A percentile compares a stretch with the other conserved stretches of the same genome.
phyloP scores from a whole-genome alignment of 2,329 filamentous ascomycete genomes.

The Phyllosticta ampelicida region DNA sequence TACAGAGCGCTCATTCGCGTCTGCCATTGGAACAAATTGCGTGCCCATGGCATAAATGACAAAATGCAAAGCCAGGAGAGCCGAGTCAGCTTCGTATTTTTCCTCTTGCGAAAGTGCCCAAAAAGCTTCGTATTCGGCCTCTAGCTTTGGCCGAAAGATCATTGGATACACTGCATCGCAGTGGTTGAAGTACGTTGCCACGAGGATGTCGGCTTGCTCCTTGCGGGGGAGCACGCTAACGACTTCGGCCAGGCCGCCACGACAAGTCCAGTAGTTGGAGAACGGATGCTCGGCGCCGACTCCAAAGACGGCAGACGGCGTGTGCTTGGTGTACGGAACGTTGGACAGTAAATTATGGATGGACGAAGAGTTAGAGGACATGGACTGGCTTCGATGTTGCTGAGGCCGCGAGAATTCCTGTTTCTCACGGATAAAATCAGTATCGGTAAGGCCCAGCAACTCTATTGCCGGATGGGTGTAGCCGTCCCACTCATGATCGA shows the following conservation, averaged over 20 bases:
- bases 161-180: conserved; percentile 76
- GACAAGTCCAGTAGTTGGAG: conserved; percentile 75
- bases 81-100: conserved; percentile 52
- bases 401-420: conserved; percentile 8
- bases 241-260: conserved; percentile 64
- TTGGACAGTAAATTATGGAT: conserved; percentile 53
- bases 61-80: conserved; percentile 62
- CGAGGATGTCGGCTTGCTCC: conserved; percentile 61
- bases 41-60: conserved; percentile 69
- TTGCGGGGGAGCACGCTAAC: conserved; percentile 66
- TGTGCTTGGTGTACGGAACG: conserved; percentile 59
- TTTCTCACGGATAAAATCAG: conserved; percentile 4
- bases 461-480: conserved; percentile 9
- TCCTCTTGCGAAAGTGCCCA: conserved; percentile 53
- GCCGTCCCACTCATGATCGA: conserved; percentile 7
- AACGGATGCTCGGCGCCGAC: conserved; percentile 70
- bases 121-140: conserved; percentile 68
- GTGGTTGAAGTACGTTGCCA: conserved; percentile 42
- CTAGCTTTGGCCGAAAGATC: conserved; percentile 64
- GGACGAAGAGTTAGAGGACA: conserved; percentile 32
- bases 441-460: conserved; percentile 9
- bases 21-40: conserved; percentile 55
- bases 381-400: conserved; percentile 12
- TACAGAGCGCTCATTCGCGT: conserved; percentile 54
- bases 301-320: conserved; percentile 69